Evolutionary conservation across 129 eudicot genomes (phyloP).

Genomic region (Deinandra increscens): DNA sequence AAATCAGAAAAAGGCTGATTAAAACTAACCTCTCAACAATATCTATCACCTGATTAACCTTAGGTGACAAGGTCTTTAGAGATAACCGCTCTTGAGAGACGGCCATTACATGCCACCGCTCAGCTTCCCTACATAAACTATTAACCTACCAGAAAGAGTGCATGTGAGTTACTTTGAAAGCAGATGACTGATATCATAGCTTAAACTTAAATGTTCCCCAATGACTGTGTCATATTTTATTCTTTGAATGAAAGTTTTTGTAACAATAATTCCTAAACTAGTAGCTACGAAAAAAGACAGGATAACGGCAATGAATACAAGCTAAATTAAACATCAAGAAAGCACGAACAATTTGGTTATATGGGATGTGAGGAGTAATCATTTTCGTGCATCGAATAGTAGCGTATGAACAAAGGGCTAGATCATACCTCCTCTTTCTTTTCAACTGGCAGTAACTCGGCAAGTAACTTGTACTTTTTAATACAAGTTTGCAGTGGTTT

Average conservation of each 20-base stretch:
- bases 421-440: conserved; percentile 21
- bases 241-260: background rate
- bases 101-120: background rate
- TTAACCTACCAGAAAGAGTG: conserved; percentile 1
- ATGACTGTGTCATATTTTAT: background rate
- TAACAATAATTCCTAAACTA: background rate
- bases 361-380: background rate
- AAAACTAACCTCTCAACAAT: background rate
- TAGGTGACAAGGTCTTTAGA: background rate
- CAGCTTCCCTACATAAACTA: background rate
- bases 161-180: background rate
- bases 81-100: background rate
- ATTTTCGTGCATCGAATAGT: background rate
- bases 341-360: background rate
- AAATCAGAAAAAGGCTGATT: background rate
- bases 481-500: too few species aligned
- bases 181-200: background rate
- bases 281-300: background rate
- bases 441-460: too few species aligned
- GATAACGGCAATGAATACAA: background rate
- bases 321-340: background rate
- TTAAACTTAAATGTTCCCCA: background rate
- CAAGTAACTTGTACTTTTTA: too few species aligned
- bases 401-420: background rate
- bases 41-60: background rate